Base-by-base conservation (phyloP, 2,329 filamentous ascomycete genomes). In the Tolypocladium sp. region DNA sequence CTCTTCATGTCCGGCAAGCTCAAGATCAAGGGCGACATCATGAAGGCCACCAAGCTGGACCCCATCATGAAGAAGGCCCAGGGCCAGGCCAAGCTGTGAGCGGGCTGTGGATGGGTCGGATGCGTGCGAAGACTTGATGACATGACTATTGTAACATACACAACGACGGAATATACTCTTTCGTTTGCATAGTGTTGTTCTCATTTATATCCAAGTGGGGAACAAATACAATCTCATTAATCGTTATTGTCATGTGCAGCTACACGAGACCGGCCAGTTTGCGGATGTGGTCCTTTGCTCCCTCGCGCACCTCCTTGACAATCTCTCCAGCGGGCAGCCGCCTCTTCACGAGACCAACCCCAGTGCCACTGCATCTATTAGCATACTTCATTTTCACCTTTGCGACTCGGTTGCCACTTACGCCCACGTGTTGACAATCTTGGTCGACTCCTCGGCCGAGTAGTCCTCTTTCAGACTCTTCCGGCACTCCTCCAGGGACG, bases 1-100 rank as follows among this genome's bases (percentile, higher is more conserved):
- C 79, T 99, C 64, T 97, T 97, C 79, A 97, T 99, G 93, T 85
- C 85, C n/a, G 94, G 94, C 69, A 97, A 96, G 83, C 82, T 99
- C 71, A 99, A 97, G 89, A 85, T 97, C 73, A 95, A 92, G 85
- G 94, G 94, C 63, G 92, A 97, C 74, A 86, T 97, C 62, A 97
- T 97, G 93, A 97, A 97, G 85, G 90, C 94, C 42, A 97, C 92
- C 61, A 96, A 95, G 86, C 85, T 97, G 77, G 92, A 97, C 77
- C 90, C 91, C 46, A 89, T 97, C 69, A 79, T 96, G 65, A 92
- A 91, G 82, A 94, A 92, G 82, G 89, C 90, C 42, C 88, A 91
- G 79, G 81, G 79, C 69, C 90, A 91, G 82, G 84, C 90, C 67
- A 96, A 96, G 84, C 79, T 96, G 77, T 92, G 86, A 79, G 69